phyloP scores from a whole-genome alignment of 2,329 filamentous ascomycete genomes.

The Coniosporium tulheliwenetii region DNA sequence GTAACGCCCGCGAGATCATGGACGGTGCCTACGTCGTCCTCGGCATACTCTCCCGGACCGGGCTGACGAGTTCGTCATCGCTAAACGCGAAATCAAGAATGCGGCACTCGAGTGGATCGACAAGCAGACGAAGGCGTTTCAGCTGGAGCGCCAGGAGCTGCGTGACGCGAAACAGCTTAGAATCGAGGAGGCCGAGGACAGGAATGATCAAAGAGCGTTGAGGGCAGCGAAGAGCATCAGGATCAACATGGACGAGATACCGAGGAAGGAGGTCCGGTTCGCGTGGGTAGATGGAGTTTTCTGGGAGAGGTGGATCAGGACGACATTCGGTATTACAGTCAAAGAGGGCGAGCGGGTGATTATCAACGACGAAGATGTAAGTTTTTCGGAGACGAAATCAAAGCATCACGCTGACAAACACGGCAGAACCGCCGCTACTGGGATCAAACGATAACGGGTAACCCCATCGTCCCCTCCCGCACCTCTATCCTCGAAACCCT shows the following conservation, averaged over 20 bases:
- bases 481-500: slow-evolving; percentile 84
- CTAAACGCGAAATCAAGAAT: slow-evolving; percentile 83
- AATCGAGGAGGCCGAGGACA: slow-evolving; percentile 91
- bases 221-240: slow-evolving; percentile 78
- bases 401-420: not conserved
- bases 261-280: slow-evolving; percentile 80
- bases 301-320: slow-evolving; percentile 92
- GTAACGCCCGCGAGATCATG: slow-evolving; percentile 91
- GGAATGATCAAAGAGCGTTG: slow-evolving; percentile 74
- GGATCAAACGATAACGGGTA: slow-evolving; percentile 81
- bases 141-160: slow-evolving; percentile 82
- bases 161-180: slow-evolving; percentile 88
- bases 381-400: slow-evolving; percentile 17
- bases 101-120: slow-evolving; percentile 97
- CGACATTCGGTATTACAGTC: slow-evolving; percentile 86
- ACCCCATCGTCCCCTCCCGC: slow-evolving; percentile 75
- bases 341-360: slow-evolving; percentile 75
- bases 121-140: slow-evolving; percentile 80
- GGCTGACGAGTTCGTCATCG: slow-evolving; percentile 59
- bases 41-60: slow-evolving; percentile 72
- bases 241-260: slow-evolving; percentile 77
- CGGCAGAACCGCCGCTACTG: slow-evolving; percentile 78
- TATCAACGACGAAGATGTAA: slow-evolving; percentile 93
- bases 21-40: slow-evolving; percentile 88
- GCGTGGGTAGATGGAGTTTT: slow-evolving; percentile 96